Evolutionary conservation across 1,139 yeast species (phyloP).

Genomic region (Martiniozyma asiatica): DNA sequence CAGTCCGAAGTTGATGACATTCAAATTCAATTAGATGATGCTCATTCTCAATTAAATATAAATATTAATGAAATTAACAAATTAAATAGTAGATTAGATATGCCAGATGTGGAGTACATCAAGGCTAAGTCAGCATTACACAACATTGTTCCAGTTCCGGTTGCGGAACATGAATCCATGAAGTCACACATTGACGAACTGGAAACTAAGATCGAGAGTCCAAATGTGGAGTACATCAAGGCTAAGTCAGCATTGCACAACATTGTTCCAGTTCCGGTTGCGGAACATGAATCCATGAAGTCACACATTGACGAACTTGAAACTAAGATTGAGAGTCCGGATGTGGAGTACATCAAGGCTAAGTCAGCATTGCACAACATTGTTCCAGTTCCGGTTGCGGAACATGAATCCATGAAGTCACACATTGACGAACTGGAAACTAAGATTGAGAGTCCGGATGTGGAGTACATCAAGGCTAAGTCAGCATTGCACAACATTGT

Average conservation of each 20-base stretch:
- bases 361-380: no score
- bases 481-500: no score
- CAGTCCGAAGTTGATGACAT: background rate
- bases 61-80: background rate
- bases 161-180: constrained; percentile 1
- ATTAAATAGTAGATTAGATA: background rate
- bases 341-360: no score
- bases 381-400: no score
- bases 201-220: background rate
- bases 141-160: constrained; percentile 1
- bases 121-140: background rate
- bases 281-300: constrained; percentile 1
- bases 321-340: no score
- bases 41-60: background rate
- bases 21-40: background rate
- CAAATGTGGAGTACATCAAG: no score
- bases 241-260: background rate
- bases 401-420: no score
- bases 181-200: constrained; percentile 1
- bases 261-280: constrained; percentile 1
- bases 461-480: no score
- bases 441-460: no score
- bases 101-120: no score
- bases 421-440: background rate
- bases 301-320: background rate